Conservation (phyloP, 495 filamentous ascomycete species). For the Aspergillus egyptiacus region DNA sequence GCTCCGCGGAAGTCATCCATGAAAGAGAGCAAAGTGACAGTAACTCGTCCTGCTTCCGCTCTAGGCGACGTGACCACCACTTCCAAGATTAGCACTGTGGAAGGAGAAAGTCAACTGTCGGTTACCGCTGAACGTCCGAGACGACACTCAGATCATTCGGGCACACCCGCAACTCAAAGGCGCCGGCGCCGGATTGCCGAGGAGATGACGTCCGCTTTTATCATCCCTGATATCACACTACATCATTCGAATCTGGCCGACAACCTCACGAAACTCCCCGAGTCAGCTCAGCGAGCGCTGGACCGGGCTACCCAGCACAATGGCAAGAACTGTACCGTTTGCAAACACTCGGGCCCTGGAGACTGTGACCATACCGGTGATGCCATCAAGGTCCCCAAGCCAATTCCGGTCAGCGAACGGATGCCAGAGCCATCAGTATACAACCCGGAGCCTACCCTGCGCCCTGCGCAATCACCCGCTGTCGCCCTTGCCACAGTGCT, state of each 20-base stretch:
- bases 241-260: slow-evolving; percentile 31
- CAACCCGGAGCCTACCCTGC: slow-evolving; percentile 68
- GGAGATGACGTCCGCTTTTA: slow-evolving; percentile 80
- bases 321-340: slow-evolving; percentile 67
- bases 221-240: slow-evolving; percentile 64
- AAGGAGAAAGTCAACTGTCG: slow-evolving; percentile 29
- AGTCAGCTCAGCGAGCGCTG: slow-evolving; percentile 52
- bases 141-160: slow-evolving; percentile 44
- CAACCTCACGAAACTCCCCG: slow-evolving; percentile 33
- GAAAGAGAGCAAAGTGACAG: slow-evolving; percentile 31
- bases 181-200: slow-evolving; percentile 37
- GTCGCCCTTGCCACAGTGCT: slow-evolving; percentile 73
- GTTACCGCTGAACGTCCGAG: slow-evolving; percentile 34
- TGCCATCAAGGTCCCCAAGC: slow-evolving; percentile 57
- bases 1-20: slow-evolving; percentile 44
- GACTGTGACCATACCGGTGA: slow-evolving; percentile 37
- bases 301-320: slow-evolving; percentile 58
- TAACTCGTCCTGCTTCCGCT: slow-evolving; percentile 35
- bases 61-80: slow-evolving; percentile 31
- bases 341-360: slow-evolving; percentile 51
- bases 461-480: slow-evolving; percentile 68
- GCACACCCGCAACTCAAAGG: slow-evolving; percentile 21
- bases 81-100: slow-evolving; percentile 21
- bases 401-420: slow-evolving; percentile 66
- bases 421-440: slow-evolving; percentile 44